Conservation (phyloP, 148 eudicot species). For the Rhododendron griersonianum region DNA sequence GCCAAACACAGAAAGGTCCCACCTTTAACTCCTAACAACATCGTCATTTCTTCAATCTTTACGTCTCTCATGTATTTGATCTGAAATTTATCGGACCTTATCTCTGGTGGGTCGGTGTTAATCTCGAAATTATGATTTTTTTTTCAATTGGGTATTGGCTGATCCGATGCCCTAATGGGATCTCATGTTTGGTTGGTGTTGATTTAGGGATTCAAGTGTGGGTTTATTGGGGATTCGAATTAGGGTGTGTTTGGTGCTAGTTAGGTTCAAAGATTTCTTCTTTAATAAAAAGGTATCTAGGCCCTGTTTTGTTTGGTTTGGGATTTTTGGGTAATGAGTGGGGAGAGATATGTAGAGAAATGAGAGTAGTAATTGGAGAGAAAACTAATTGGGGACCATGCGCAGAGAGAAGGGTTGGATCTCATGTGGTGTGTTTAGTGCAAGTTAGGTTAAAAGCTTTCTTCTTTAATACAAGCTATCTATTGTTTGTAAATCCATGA, state of each 20-base stretch:
- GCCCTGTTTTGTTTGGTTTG: background rate
- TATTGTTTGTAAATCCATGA: background rate
- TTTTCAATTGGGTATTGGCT: background rate
- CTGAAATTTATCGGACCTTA: background rate
- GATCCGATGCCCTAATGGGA: background rate
- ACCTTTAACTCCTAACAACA: background rate
- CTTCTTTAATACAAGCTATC: background rate
- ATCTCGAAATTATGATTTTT: background rate
- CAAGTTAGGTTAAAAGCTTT: background rate
- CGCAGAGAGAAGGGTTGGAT: background rate
- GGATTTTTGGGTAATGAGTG: background rate
- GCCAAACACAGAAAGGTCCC: slow-evolving; percentile 82
- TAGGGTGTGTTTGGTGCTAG: background rate
- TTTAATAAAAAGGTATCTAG: background rate
- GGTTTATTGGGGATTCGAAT: background rate
- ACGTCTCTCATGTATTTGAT: slow-evolving; percentile 9
- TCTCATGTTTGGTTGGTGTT: background rate
- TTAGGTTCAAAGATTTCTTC: background rate
- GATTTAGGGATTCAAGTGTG: background rate
- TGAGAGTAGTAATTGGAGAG: background rate
- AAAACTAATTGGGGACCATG: background rate
- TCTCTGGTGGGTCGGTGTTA: background rate
- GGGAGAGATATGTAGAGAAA: no score
- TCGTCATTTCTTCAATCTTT: background rate
- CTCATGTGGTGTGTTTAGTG: background rate